These are phyloP conservation scores for Fusarium keratoplasticum DNA, from an alignment of 2,329 filamentous ascomycete species.

Conservation along the genomic window DNA sequence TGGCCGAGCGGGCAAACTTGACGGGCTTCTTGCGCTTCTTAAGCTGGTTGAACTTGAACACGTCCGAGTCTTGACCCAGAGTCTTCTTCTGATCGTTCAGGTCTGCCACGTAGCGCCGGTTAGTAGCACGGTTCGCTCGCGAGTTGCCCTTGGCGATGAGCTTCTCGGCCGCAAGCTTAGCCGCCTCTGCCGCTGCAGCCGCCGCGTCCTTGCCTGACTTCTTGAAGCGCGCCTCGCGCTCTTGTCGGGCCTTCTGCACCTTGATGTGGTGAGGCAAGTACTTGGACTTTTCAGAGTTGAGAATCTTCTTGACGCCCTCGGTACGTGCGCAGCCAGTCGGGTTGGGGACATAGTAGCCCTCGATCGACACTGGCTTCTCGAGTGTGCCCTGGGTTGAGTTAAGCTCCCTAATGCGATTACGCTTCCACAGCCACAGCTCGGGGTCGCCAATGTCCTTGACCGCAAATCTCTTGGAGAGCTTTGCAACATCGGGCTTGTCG, in stretches of 20 bases:
- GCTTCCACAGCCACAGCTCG: constrained; percentile 68
- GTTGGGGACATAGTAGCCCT: constrained; percentile 86
- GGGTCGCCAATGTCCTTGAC: constrained; percentile 60
- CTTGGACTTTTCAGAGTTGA: constrained; percentile 97
- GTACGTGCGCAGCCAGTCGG: constrained; percentile 87
- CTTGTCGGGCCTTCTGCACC: constrained; percentile 90
- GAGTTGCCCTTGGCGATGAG: constrained; percentile 89
- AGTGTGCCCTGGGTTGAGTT: constrained; percentile 54
- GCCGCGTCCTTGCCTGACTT: constrained; percentile 75
- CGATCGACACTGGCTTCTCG: constrained; percentile 58
- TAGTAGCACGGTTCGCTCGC: constrained; percentile 93
- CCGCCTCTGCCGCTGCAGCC: constrained; percentile 75
- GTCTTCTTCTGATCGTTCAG: constrained; percentile 95
- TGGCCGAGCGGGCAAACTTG: constrained; percentile 96
- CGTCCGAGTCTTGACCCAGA: constrained; percentile 85
- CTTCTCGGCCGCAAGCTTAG: constrained; percentile 82
- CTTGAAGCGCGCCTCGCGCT: constrained; percentile 81
- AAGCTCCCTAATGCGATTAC: constrained; percentile 66
- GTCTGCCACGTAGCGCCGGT: constrained; percentile 92
- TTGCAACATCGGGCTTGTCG: constrained; percentile 62
- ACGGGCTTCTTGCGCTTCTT: constrained; percentile 99
- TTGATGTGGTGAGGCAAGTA: constrained; percentile 98
- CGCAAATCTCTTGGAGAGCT: constrained; percentile 61
- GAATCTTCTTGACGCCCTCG: constrained; percentile 93
- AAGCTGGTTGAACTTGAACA: constrained; percentile 97